Evolutionary conservation across 2,329 filamentous ascomycete genomes (phyloP).

Genomic region (Xylaria sp.): DNA sequence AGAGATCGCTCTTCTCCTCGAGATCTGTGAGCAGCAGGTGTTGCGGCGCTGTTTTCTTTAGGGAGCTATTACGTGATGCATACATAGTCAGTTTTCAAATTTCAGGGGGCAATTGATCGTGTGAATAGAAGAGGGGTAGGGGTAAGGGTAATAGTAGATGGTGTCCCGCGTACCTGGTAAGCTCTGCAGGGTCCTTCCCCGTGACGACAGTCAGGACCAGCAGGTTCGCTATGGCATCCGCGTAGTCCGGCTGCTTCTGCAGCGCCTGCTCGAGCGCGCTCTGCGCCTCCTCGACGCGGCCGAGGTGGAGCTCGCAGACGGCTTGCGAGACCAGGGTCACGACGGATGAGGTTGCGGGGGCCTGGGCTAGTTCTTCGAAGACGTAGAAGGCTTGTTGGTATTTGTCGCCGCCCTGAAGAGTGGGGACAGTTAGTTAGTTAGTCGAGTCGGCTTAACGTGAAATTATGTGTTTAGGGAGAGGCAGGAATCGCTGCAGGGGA

Average conservation of each 20-base stretch:
- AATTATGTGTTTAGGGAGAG: neutral
- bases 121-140: neutral
- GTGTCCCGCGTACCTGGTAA: constrained; percentile 68
- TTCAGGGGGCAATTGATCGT: constrained; percentile 1
- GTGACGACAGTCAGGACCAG: constrained; percentile 81
- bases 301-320: constrained; percentile 90
- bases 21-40: constrained; percentile 80
- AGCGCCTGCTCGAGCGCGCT: constrained; percentile 84
- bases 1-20: constrained; percentile 85
- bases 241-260: constrained; percentile 75
- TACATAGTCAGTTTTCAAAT: constrained; percentile 4
- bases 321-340: constrained; percentile 86
- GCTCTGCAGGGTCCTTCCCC: constrained; percentile 75
- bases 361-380: constrained; percentile 93
- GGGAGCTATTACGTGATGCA: constrained; percentile 54
- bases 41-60: constrained; percentile 69
- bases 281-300: constrained; percentile 88
- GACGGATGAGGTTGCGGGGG: constrained; percentile 80
- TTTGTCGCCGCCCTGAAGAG: constrained; percentile 82
- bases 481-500: neutral
- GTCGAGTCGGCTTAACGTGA: neutral
- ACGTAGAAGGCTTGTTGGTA: constrained; percentile 99
- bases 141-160: constrained; percentile 32
- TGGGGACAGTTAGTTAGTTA: constrained; percentile 33
- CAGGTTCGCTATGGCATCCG: constrained; percentile 83